Evolutionary conservation across 1,139 yeast genomes (phyloP), one percentile per base, ranked within the genome.

Genomic region (Blastobotrys petasosporus): DNA sequence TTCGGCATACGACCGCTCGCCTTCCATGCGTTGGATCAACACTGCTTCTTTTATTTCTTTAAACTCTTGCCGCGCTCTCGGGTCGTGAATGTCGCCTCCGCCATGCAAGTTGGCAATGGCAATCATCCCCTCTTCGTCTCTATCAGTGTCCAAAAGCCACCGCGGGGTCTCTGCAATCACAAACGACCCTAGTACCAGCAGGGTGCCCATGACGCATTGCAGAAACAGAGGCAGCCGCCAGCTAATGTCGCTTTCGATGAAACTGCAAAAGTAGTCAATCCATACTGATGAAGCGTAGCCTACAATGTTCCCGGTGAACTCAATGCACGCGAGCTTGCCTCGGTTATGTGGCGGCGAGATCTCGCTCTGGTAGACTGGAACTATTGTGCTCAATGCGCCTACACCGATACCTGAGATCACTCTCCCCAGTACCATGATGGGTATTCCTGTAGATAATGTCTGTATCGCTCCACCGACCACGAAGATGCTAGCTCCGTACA

Each of bases 321-420:
- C 96, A 40, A 88, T 80, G 60, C 95, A 87, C 0, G 95, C 96
- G 48, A 86, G 76, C 58, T 83, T 79, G 1, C 97, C 97, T 51
- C 97, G 74, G 55, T 83, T 85, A 52, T 84, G 83, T 1, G 96
- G 88, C 12, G 95, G 95, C 34, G 94, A 81, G 50, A 90, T 86
- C 63, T 90, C 97, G 5, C 87, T 78, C 67, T 88, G 96, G 64
- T 87, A 90, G 42, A 92, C 86, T 0, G 97, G 97, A n/a, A 92
- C 94, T 45, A 88, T 86, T 5, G 95, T 86, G n/a, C 94, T 83
- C 47, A 90, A 72, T 59, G 86, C 75, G 10, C 97, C 97, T 39
- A 90, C 90, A 12, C 95, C 96, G 32, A 88, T 57, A 61, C 97
- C 97, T 39, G 90, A 78, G 37, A 88, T 74, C 40, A 87, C 74